Base-by-base conservation (phyloP, 2,329 filamentous ascomycete genomes). In the Penicillium sp. region DNA sequence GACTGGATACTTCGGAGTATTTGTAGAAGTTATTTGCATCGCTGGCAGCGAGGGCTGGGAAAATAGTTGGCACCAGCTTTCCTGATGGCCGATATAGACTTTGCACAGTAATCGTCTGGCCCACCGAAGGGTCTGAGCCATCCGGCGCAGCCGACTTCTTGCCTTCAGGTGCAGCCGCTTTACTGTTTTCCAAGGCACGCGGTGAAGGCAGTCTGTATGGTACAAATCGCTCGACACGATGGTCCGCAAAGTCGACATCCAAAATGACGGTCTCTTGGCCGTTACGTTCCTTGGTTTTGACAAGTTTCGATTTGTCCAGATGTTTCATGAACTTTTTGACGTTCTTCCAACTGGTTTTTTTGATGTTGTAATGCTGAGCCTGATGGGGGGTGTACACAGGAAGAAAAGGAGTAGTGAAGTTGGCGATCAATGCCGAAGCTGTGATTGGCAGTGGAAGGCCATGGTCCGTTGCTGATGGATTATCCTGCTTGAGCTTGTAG, bases 321-420 rank as follows among this genome's bases (percentile, higher is more conserved):
- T 83, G 78, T 65, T 89, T 89, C 73, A 89, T 82, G 69, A 89
- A 89, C 63, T 88, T 89, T 68, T 85, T 86, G 59, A 86, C 81
- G 60, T 84, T 89, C 74, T 89, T 89, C 84, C 84, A 89, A 60
- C 83, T 86, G 3, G 86, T 86, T 73, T 89, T 89, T 68, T 89
- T 89, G 72, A 89, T 87, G 62, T 86, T 84, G 52, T 86, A 81
- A 59, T 79, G 84, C 56, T 81, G 81, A 2, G 79, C 78, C 66
- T 85, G 80, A 21, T 81, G 77, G 6, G 83, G 75, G 12, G 80
- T 83, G 68, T 81, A 81, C 21, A 84, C 80, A 3, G 86, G 86
- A 2, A 89, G 79, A 65, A 85, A 87, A 1, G 87, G 87, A n/a
- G 87, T 84, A 21, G 89, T 81, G 54, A 89, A 78, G 54, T 81